These are phyloP conservation scores for Heterobasidion parviporum DNA, from an alignment of 1,284 basidiomycete species.

Conservation along the genomic window DNA sequence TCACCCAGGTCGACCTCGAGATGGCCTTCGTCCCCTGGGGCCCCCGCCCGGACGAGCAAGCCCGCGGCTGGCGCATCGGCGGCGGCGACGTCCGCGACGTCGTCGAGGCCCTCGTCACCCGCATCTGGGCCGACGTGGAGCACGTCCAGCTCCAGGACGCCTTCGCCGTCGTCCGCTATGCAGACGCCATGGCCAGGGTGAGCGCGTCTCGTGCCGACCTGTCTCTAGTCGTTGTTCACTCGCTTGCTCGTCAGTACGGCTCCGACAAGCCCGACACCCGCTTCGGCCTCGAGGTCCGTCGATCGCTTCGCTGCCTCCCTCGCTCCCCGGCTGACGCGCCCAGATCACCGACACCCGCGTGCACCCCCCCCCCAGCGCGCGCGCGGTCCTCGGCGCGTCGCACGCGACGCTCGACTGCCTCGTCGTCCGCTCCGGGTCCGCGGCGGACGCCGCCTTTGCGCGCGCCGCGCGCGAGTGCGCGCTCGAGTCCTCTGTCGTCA, in stretches of 20 bases:
- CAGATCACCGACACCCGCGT: slow-evolving; percentile 17
- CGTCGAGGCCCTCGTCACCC: slow-evolving; percentile 64
- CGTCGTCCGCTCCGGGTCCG: slow-evolving; percentile 12
- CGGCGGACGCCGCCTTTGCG: too few relatives aligned
- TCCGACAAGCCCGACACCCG: slow-evolving; percentile 94
- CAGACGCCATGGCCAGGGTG: slow-evolving; percentile 79
- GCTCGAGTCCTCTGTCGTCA: too few relatives aligned
- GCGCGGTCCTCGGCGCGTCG: slow-evolving; percentile 8
- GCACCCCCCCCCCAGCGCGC: slow-evolving; percentile 17
- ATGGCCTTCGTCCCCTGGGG: slow-evolving; percentile 93
- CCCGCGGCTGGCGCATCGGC: slow-evolving; percentile 72
- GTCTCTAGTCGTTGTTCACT: background rate
- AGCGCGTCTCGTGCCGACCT: slow-evolving; percentile 19
- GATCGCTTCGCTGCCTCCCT: background rate
- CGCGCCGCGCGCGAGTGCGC: too few relatives aligned
- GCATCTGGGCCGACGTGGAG: slow-evolving; percentile 67
- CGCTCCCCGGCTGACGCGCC: slow-evolving; percentile 34
- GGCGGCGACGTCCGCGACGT: slow-evolving; percentile 71
- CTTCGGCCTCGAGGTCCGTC: slow-evolving; percentile 72
- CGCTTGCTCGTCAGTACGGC: slow-evolving; percentile 56
- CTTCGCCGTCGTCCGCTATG: slow-evolving; percentile 80
- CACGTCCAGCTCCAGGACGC: slow-evolving; percentile 45
- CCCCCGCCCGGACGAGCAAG: slow-evolving; percentile 11
- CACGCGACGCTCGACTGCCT: slow-evolving; percentile 51
- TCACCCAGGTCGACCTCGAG: slow-evolving; percentile 94